Conservation (phyloP, 2,329 filamentous ascomycete genomes). For the Aspergillus sp. region DNA sequence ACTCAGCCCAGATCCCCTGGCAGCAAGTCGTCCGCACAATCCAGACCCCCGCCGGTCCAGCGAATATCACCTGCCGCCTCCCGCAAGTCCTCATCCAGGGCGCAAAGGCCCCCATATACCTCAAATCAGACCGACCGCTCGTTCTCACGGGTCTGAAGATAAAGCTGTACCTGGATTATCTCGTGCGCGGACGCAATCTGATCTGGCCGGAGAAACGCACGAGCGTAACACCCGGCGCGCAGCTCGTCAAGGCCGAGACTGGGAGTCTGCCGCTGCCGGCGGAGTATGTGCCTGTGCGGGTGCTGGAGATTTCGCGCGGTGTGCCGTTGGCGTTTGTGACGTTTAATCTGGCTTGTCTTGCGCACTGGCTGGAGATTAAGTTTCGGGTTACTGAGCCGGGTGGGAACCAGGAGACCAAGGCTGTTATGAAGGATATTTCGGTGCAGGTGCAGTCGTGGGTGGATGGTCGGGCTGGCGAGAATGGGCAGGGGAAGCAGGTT, state of each 20-base stretch:
- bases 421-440: neutral
- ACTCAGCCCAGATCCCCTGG: neutral
- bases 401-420: neutral
- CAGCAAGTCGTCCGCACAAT: neutral
- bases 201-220: neutral
- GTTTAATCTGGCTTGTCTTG: neutral
- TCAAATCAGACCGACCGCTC: neutral
- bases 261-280: too few relatives aligned
- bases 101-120: neutral
- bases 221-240: rapidly evolving
- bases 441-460: neutral
- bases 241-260: neutral
- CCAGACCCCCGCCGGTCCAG: neutral
- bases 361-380: neutral
- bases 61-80: neutral
- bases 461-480: too few relatives aligned
- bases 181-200: neutral
- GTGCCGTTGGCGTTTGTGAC: neutral
- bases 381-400: neutral
- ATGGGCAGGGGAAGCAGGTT: neutral
- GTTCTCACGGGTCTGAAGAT: neutral
- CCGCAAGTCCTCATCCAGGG: neutral
- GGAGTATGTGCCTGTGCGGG: too few relatives aligned
- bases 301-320: neutral
- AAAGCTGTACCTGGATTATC: neutral